These are phyloP conservation scores for Mucor irregularis DNA, from an alignment of 371 early-diverging fungal genomes.

Conservation along the genomic window DNA sequence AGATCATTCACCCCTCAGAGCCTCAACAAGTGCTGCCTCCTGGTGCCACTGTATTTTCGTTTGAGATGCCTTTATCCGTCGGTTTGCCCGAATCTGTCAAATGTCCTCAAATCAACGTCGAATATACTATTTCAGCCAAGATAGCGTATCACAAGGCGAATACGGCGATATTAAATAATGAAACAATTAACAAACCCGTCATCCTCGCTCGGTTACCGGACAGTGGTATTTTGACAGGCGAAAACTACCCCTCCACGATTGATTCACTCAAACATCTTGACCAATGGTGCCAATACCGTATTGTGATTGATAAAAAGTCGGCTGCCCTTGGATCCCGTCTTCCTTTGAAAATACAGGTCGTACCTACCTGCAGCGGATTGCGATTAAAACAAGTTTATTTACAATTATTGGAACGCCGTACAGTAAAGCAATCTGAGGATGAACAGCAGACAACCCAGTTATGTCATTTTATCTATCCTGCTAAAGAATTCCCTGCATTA, in stretches of 20 bases:
- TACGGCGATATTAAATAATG: conserved; percentile 2
- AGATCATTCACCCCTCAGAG: too few relatives aligned
- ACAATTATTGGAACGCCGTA: conserved; percentile 23
- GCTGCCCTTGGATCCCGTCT: conserved; percentile 17
- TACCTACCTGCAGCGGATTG: conserved; percentile 12
- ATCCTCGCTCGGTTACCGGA: conserved; percentile 24
- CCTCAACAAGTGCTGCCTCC: background rate
- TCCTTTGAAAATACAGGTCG: conserved; percentile 22
- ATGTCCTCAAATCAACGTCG: conserved; percentile 18
- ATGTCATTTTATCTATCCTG: conserved; percentile 15
- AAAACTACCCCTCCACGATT: conserved; percentile 8
- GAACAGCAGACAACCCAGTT: conserved; percentile 6
- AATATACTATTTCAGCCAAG: conserved; percentile 6
- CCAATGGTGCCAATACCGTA: conserved; percentile 28
- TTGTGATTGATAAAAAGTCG: conserved; percentile 22
- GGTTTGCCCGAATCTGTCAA: conserved; percentile 26
- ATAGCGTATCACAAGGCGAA: conserved; percentile 5
- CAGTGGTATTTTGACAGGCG: conserved; percentile 15
- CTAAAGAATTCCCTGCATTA: background rate
- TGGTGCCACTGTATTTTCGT: conserved; percentile 15
- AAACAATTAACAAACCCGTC: conserved; percentile 4
- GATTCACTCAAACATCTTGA: conserved; percentile 21
- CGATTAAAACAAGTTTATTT: conserved; percentile 21
- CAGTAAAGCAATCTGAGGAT: background rate
- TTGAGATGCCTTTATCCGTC: conserved; percentile 30